These are phyloP conservation scores for Annulohypoxylon stygium DNA, from an alignment of 495 filamentous ascomycete genomes.

Conservation along the genomic window DNA sequence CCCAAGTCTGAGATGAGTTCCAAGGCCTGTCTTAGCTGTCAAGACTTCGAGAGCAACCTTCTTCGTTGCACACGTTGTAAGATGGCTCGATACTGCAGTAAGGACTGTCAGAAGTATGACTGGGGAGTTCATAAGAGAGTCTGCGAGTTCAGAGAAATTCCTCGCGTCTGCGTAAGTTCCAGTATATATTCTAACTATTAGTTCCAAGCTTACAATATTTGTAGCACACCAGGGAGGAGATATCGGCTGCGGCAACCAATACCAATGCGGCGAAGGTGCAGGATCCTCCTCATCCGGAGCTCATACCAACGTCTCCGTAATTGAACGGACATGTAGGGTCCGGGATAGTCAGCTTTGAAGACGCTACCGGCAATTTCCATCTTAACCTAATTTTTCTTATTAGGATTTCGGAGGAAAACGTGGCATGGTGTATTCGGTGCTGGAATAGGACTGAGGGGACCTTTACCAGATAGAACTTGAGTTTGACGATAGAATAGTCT, in stretches of 20 bases:
- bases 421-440: not conserved
- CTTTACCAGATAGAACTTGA: constrained; percentile 14
- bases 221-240: constrained; percentile 15
- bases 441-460: constrained; percentile 1
- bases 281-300: not conserved
- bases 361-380: not conserved
- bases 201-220: constrained; percentile 5
- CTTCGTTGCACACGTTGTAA: constrained; percentile 25
- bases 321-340: not conserved
- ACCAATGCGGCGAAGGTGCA: not conserved
- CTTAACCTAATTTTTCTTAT: not conserved
- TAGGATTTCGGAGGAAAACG: not conserved
- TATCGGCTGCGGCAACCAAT: not conserved
- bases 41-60: constrained; percentile 8
- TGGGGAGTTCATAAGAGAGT: constrained; percentile 30
- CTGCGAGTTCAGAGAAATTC: constrained; percentile 6
- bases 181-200: not conserved
- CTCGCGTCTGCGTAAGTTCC: constrained; percentile 35
- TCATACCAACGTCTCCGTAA: not conserved
- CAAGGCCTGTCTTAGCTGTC: constrained; percentile 34
- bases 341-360: not conserved
- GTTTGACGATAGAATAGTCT: constrained; percentile 10
- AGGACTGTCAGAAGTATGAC: constrained; percentile 22
- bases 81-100: constrained; percentile 37
- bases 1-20: constrained; percentile 26